These are phyloP conservation scores for Blepharisma undulans DNA, from an alignment of 169 alveolate species.

Conservation along the genomic window DNA sequence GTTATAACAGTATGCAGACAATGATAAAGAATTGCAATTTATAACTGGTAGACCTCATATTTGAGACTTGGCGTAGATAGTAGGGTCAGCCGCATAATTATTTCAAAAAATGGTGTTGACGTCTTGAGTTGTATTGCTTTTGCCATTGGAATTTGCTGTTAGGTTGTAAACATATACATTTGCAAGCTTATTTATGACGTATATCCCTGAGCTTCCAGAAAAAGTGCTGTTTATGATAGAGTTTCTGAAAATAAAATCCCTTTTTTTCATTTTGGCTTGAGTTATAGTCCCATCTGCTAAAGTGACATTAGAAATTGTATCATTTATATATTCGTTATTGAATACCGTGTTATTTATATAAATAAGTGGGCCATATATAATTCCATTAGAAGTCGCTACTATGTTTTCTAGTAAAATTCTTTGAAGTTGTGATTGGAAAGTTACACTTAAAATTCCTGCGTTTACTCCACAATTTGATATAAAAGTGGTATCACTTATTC, in stretches of 20 bases:
- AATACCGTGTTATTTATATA: background rate
- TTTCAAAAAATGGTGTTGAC: background rate
- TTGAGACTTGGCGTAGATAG: background rate
- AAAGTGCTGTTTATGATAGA: background rate
- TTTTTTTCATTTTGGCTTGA: background rate
- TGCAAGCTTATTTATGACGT: background rate
- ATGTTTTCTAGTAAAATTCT: background rate
- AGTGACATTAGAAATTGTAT: background rate
- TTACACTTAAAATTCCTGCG: background rate
- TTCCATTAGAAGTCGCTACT: background rate
- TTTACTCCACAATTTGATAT: background rate
- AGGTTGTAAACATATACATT: background rate
- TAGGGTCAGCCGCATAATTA: background rate
- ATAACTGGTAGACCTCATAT: background rate
- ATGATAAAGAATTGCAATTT: background rate
- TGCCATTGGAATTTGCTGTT: background rate
- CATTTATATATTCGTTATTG: background rate
- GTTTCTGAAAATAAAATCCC: background rate
- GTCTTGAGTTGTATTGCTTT: background rate
- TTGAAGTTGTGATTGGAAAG: background rate
- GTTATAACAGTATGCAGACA: background rate
- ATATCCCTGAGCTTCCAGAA: background rate
- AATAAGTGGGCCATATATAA: background rate
- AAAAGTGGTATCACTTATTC: background rate
- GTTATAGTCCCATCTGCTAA: background rate